Conservation (phyloP, 257 asterid genomes). For the Orobanche coerulescens region DNA sequence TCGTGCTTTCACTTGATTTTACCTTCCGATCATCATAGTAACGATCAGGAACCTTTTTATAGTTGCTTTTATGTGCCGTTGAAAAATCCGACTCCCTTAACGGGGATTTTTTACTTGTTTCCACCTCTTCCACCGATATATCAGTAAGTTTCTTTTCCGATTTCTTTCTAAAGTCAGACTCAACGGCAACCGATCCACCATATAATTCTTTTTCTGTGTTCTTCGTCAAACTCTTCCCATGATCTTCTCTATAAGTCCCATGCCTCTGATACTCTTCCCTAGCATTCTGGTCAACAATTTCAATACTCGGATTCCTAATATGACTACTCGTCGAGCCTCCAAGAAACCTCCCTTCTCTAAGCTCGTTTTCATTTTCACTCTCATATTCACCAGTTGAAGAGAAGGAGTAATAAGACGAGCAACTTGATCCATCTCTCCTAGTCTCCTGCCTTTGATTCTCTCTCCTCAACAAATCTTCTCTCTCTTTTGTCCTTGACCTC, state of each 20-base stretch:
- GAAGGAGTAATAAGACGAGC: conserved; percentile 72
- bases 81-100: conserved; percentile 29
- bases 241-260: conserved; percentile 34
- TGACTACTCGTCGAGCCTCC: conserved; percentile 29
- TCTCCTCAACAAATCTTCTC: conserved; percentile 28
- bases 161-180: conserved; percentile 59
- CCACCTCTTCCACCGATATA: conserved; percentile 41
- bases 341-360: conserved; percentile 29
- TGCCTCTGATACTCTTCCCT: conserved; percentile 26
- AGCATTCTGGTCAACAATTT: conserved; percentile 25
- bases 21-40: conserved; percentile 35
- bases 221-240: conserved; percentile 31
- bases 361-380: conserved; percentile 42
- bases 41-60: conserved; percentile 33
- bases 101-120: conserved; percentile 32
- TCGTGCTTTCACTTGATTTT: conserved; percentile 26
- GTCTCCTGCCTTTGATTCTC: conserved; percentile 36
- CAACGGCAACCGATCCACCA: conserved; percentile 37
- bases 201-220: conserved; percentile 25
- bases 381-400: conserved; percentile 55
- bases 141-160: conserved; percentile 82
- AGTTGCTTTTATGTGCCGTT: conserved; percentile 28
- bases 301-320: conserved; percentile 31
- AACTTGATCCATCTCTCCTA: conserved; percentile 65
- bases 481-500: conserved; percentile 39